Evolutionary conservation across 805 yeast genomes (phyloP).

Genomic region (Candida ponderosae): DNA sequence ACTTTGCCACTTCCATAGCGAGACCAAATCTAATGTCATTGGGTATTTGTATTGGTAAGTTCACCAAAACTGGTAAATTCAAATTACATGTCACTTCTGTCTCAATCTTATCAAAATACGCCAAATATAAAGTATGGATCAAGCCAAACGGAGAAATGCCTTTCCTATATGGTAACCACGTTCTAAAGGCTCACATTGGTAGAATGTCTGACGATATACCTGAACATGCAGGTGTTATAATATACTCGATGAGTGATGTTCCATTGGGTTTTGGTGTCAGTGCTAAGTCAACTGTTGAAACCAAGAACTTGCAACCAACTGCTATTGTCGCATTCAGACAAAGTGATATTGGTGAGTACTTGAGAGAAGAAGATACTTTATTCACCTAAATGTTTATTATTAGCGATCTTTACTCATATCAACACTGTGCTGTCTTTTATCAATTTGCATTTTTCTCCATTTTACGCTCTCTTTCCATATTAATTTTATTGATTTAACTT

Average conservation of each 20-base stretch:
- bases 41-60: constrained; percentile 92
- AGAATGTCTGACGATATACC: constrained; percentile 97
- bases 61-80: constrained; percentile 96
- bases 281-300: constrained; percentile 85
- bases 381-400: constrained; percentile 56
- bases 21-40: constrained; percentile 86
- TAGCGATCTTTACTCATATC: too few species aligned
- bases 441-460: neutral
- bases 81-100: constrained; percentile 91
- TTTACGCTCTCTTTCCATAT: too few species aligned
- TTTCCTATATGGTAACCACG: constrained; percentile 91
- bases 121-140: constrained; percentile 93
- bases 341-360: constrained; percentile 94
- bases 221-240: constrained; percentile 93
- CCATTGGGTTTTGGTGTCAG: constrained; percentile 95
- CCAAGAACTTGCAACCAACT: constrained; percentile 84
- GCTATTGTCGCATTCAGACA: constrained; percentile 95
- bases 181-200: constrained; percentile 93
- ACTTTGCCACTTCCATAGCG: constrained; percentile 84
- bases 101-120: constrained; percentile 74
- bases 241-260: constrained; percentile 84
- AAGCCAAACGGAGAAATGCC: constrained; percentile 99
- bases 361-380: constrained; percentile 95
- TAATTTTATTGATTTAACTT: too few species aligned
- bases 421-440: too few species aligned